Evolutionary conservation across 129 eudicot species (phyloP), one percentile per base, ranked within the genome.

Genomic region (Kitagawia praeruptora): DNA sequence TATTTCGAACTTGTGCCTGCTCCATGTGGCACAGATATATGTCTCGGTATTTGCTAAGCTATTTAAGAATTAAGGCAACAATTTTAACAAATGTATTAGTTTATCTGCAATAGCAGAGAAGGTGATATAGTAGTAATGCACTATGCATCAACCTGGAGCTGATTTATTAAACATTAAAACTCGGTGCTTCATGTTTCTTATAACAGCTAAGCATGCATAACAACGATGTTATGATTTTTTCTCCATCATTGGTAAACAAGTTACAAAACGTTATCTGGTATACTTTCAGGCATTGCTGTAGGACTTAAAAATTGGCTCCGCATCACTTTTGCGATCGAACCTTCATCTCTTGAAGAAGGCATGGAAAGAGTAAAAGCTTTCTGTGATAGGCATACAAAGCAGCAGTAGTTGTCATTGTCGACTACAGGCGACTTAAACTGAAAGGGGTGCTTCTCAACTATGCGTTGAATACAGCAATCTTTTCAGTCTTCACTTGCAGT

Each of bases 231-330:
- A 40, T 8, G 8, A 3, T 41, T 21, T 21, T 19, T 70, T 38
- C 45, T 38, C 12, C 34, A 70, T 56, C 13, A 56, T 37, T 70
- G 25, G 38, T 70, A 10, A 21, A 23, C 37, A 39, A 37, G n/a
- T 70, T 5, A 15, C 13, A 37, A 71, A 71, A 0, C 28, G 3
- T 12, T 19, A 72, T 8, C 16, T 72, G 0, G 44, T 44, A 8
- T 19, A 16, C 7, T 70, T 11, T 47, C 82, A 93, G 97, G 98
- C 75, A 45, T 77, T 42, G 80, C 79, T 23, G 90, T 93, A 41
- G 98, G 98, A 56, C 86, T 86, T 42, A 85, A 91, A 83, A 88
- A 93, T 69, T 93, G 97, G 97, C 87, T 93, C 6, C 87, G 97
- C 18, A 77, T 93, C 51, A 91, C 95, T 39, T 93, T 84, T 77